Evolutionary conservation across 2,329 filamentous ascomycete genomes (phyloP).

Genomic region (Diaporthe citri): DNA sequence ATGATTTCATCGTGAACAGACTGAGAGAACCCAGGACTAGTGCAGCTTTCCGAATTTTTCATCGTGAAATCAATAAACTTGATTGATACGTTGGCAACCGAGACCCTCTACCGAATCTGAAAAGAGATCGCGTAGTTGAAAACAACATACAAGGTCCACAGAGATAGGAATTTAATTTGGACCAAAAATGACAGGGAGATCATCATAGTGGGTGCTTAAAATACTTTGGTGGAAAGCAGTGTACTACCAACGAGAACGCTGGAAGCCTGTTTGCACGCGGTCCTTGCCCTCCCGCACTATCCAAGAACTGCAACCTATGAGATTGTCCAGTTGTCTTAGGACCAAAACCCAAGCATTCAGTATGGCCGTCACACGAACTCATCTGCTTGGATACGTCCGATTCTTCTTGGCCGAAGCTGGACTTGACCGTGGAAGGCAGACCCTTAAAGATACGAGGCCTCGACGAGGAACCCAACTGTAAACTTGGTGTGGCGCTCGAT

Average conservation of each 20-base stretch:
- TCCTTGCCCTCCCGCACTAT: not conserved
- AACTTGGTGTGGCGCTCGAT: constrained; percentile 53
- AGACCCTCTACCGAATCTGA: not conserved
- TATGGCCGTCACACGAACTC: not conserved
- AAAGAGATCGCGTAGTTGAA: not conserved
- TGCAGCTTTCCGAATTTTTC: not conserved
- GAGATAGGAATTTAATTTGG: no score
- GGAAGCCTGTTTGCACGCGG: not conserved
- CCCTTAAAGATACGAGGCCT: constrained; percentile 51
- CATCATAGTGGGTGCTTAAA: not conserved
- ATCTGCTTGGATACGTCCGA: not conserved
- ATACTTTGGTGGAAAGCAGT: not conserved
- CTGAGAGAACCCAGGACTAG: not conserved
- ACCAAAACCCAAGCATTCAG: not conserved
- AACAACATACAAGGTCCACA: not conserved
- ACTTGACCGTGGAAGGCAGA: not conserved
- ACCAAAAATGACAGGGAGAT: not conserved
- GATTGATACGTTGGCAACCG: not conserved
- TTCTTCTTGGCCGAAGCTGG: not conserved
- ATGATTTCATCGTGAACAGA: no score
- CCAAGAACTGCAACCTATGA: not conserved
- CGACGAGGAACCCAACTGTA: constrained; percentile 53
- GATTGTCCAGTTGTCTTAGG: not conserved
- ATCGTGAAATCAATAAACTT: not conserved
- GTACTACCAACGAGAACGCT: not conserved